Percentiles rank a stretch among this genome's conserved stretches.
phyloP scores from a whole-genome alignment of 345 rosid species.

The Eutrema heterophyllum region DNA sequence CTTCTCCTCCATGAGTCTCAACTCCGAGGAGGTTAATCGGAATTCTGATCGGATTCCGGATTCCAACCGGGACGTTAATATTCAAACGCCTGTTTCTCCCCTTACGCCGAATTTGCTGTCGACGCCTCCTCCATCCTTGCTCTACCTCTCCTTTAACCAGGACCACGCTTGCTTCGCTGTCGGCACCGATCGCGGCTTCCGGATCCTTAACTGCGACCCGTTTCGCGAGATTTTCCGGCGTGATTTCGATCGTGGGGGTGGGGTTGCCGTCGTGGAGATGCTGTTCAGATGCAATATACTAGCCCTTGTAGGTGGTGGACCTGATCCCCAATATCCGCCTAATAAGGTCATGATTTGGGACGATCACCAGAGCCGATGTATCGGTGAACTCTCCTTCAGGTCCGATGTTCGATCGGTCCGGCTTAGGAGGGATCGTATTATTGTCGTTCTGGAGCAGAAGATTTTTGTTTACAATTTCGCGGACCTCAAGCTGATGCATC shows the following conservation, averaged over 20 bases:
- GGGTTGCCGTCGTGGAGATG: slow-evolving; percentile 81
- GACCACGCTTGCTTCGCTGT: slow-evolving; percentile 88
- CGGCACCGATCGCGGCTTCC: slow-evolving; percentile 90
- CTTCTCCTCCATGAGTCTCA: slow-evolving; percentile 42
- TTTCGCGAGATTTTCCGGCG: slow-evolving; percentile 94
- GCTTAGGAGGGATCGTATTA: slow-evolving; percentile 69
- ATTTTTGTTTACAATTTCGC: slow-evolving; percentile 82
- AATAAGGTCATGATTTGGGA: slow-evolving; percentile 98
- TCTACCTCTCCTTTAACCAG: slow-evolving; percentile 80
- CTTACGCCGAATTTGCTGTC: slow-evolving; percentile 16
- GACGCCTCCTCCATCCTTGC: slow-evolving; percentile 36
- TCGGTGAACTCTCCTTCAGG: slow-evolving; percentile 85
- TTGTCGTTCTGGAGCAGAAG: slow-evolving; percentile 81
- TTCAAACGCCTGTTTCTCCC: slow-evolving; percentile 30
- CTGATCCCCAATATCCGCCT: slow-evolving; percentile 74
- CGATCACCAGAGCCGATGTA: slow-evolving; percentile 78
- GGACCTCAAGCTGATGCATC: slow-evolving; percentile 79
- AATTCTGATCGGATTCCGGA: slow-evolving; percentile 13
- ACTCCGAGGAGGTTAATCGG: slow-evolving; percentile 3
- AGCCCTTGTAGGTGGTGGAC: slow-evolving; percentile 92
- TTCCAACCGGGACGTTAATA: slow-evolving; percentile 16
- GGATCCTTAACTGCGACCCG: slow-evolving; percentile 86
- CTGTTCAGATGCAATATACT: slow-evolving; percentile 84
- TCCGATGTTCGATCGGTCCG: slow-evolving; percentile 81
- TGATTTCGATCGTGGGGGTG: slow-evolving; percentile 73